Percentiles rank a stretch among this genome's conserved stretches.
Evolutionary conservation across 2,329 filamentous ascomycete genomes (phyloP).

Genomic region (Phyllosticta ampelicida): DNA sequence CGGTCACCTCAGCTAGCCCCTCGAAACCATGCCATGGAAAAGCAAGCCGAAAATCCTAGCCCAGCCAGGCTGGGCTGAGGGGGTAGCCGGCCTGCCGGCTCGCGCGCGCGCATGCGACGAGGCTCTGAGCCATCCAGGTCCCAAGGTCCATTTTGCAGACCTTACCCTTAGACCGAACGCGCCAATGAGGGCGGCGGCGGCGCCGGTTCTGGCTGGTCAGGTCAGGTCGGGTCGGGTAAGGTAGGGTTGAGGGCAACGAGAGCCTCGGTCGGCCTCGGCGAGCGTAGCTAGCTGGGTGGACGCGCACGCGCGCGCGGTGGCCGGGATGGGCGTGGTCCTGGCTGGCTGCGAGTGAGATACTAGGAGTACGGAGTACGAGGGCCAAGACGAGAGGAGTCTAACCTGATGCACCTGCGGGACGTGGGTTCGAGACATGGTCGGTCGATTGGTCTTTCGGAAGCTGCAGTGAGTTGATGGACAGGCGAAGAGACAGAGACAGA

Average conservation of each 20-base stretch:
- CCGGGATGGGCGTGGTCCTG: background rate
- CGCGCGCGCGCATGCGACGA: background rate
- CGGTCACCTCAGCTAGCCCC: background rate
- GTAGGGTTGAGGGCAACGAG: background rate
- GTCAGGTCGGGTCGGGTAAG: background rate
- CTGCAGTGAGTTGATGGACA: too few relatives aligned
- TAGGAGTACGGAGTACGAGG: too few relatives aligned
- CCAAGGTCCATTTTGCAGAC: background rate
- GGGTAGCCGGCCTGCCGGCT: background rate
- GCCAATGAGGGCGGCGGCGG: constrained; percentile 3
- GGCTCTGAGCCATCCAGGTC: background rate
- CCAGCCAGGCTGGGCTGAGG: background rate
- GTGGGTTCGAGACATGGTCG: background rate
- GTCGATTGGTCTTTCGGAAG: too few relatives aligned
- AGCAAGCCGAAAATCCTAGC: background rate
- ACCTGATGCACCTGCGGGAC: background rate
- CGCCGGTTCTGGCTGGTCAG: background rate
- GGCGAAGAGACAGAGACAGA: too few relatives aligned
- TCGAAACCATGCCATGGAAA: background rate
- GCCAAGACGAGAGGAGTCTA: background rate
- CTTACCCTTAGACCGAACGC: constrained; percentile 8
- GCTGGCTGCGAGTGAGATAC: background rate
- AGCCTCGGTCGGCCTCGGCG: background rate
- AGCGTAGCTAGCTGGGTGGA: background rate
- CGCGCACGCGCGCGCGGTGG: background rate